Evolutionary conservation across 2,329 filamentous ascomycete species (phyloP), one percentile per base, ranked within the genome.

Genomic region (Nemania sp.): DNA sequence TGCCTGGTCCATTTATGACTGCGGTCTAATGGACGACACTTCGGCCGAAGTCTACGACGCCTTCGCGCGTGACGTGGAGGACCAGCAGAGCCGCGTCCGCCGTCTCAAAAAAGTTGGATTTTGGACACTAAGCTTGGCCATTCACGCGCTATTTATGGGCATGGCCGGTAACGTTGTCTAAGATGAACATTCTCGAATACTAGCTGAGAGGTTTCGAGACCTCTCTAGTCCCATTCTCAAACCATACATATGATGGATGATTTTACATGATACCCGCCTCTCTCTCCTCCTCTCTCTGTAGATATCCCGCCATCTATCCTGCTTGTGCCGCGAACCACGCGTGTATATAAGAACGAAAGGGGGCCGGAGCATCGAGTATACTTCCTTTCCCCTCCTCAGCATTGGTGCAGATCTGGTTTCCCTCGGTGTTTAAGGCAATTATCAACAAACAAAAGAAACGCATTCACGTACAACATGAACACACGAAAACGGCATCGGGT

Each of bases 81-180:
- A 98, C 80, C 92, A 96, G 74, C 92, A 97, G 79, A 93, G 92
- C 72, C 90, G 94, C 60, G 91, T 93, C 73, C 87, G 95, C 58
- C 87, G 96, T 52, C 91, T 99, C 78, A 97, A 94, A 79, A 97
- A 98, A 81, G 96, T 97, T 29, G 96, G 96, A 35, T 90, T 98
- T 75, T 99, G 96, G 96, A 97, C 94, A 2, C 85, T 98, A 64
- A 94, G 95, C 74, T 84, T 99, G 65, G 93, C 95, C 6, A 92
- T 95, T 7, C 96, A 99, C 78, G 96, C 95, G 2, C 87, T 99
- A 41, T 96, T 98, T 77, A 92, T 98, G 82, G 96, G 96, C 10
- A 92, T 98, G 85, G 95, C 94, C 4, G 95, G 95, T 18, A 96
- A 94, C 72, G 83, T 90, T 68, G 85, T 89, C 58, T 89, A 66